phyloP scores from a whole-genome alignment of 208 protist genomes.

The Herpetomonas samuelpessoai region DNA sequence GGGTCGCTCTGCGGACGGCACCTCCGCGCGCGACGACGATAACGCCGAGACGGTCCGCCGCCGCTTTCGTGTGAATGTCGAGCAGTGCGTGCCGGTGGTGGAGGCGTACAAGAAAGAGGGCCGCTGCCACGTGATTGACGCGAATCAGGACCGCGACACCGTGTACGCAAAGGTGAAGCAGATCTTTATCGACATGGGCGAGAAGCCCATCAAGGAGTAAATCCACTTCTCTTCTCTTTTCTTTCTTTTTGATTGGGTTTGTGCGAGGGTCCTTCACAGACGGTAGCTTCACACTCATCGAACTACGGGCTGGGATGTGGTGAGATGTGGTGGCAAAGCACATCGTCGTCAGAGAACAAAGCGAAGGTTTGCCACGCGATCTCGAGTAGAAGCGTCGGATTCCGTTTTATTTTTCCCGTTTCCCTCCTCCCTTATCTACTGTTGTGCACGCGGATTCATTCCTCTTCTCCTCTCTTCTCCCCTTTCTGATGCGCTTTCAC shows the following conservation, averaged over 20 bases:
- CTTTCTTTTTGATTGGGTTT: conserved; percentile 3
- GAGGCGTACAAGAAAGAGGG: conserved; percentile 63
- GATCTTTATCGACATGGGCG: conserved; percentile 51
- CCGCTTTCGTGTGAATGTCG: conserved; percentile 75
- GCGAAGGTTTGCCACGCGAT: too few relatives aligned
- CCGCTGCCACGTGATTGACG: conserved; percentile 65
- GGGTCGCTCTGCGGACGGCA: conserved; percentile 22
- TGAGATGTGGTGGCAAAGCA: too few relatives aligned
- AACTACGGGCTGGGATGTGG: too few relatives aligned
- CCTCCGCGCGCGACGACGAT: conserved; percentile 69
- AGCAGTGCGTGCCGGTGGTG: conserved; percentile 86
- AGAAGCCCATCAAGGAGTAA: conserved; percentile 21
- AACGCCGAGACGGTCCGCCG: conserved; percentile 62
- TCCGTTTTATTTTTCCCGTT: too few relatives aligned
- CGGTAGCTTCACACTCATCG: too few relatives aligned
- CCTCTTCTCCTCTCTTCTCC: too few relatives aligned
- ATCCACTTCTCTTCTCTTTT: background rate
- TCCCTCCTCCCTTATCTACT: too few relatives aligned
- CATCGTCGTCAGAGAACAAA: too few relatives aligned
- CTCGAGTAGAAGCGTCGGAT: too few relatives aligned
- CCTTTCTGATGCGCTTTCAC: too few relatives aligned
- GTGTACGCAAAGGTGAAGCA: conserved; percentile 61
- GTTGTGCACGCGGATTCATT: too few relatives aligned
- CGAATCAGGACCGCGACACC: conserved; percentile 50
- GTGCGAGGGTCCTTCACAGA: too few relatives aligned